These are phyloP conservation scores for Scenedesmus sp. DNA, from an alignment of 163 green algal species.

Conservation along the genomic window DNA sequence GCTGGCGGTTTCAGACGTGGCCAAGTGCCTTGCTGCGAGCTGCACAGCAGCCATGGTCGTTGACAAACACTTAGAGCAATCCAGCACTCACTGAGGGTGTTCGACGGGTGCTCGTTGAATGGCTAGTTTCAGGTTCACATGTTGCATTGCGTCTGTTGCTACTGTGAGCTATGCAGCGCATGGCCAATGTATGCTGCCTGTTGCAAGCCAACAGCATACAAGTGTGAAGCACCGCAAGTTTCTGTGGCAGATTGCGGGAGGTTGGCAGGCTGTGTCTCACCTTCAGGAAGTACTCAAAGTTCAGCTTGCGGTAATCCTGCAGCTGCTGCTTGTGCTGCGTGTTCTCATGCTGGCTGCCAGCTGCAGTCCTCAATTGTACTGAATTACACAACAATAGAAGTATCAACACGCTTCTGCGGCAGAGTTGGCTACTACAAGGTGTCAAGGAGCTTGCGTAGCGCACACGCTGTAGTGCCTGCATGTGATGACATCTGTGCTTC, in stretches of 20 bases:
- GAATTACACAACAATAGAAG: neutral
- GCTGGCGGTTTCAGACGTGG: neutral
- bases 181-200: too few species aligned
- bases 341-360: neutral
- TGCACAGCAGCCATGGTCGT: neutral
- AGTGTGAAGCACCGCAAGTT: neutral
- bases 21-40: slow-evolving; percentile 3
- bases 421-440: neutral
- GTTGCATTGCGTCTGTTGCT: too few species aligned
- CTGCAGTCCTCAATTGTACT: neutral
- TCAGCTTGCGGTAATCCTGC: slow-evolving; percentile 7
- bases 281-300: slow-evolving; percentile 11
- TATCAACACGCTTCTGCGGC: neutral
- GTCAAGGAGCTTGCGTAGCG: neutral
- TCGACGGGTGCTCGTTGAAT: too few species aligned
- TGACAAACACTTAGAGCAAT: neutral
- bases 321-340: neutral
- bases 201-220: too few species aligned
- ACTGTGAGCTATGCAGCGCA: too few species aligned
- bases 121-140: too few species aligned
- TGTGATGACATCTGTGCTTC: neutral
- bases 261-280: neutral
- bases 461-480: neutral
- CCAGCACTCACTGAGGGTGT: too few species aligned
- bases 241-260: neutral